These are phyloP conservation scores for Termitomyces sp. DNA, from an alignment of 1,284 basidiomycete species.

Conservation along the genomic window DNA sequence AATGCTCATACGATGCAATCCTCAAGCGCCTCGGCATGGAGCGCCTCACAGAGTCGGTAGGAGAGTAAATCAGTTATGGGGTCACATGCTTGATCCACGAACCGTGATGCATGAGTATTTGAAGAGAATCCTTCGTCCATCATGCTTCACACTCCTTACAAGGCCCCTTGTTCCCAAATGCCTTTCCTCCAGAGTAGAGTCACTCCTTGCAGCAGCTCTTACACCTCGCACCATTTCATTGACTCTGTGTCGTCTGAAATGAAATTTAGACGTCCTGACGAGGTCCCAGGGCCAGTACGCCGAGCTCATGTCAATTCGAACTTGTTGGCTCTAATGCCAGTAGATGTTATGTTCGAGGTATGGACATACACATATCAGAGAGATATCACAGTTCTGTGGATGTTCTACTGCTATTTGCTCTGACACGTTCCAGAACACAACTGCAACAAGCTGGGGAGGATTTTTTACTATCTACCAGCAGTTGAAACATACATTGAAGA, in stretches of 20 bases:
- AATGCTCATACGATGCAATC: neutral
- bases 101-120: neutral
- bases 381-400: conserved; percentile 5
- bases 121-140: neutral
- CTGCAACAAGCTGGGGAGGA: conserved; percentile 9
- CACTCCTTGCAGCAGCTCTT: neutral
- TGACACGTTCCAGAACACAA: conserved; percentile 8
- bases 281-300: neutral
- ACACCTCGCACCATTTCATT: neutral
- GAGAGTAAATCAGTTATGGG: too few species aligned
- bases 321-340: conserved; percentile 20
- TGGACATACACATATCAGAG: neutral
- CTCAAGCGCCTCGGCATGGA: neutral
- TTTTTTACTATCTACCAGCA: conserved; percentile 25
- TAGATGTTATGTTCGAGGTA: conserved; percentile 29
- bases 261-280: neutral
- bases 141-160: neutral
- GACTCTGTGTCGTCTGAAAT: neutral
- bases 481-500: conserved; percentile 24
- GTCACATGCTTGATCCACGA: conserved; percentile 9
- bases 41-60: too few species aligned
- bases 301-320: neutral
- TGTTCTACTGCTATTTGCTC: neutral
- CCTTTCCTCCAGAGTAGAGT: neutral
- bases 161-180: neutral